These are phyloP conservation scores for Candida quercuum DNA, from an alignment of 805 yeast species.

Conservation along the genomic window DNA sequence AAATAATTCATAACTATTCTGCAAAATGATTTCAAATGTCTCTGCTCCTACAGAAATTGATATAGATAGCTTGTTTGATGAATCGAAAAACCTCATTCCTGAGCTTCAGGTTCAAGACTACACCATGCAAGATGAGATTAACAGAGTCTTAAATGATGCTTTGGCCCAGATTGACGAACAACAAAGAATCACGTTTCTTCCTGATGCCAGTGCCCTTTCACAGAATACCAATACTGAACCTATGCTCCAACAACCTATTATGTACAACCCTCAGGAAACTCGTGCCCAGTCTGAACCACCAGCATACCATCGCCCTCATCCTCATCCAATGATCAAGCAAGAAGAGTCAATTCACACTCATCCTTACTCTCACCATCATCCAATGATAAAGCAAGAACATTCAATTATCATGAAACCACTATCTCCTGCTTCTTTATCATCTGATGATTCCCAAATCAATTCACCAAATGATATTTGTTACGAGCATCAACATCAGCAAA, in stretches of 20 bases:
- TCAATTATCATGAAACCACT: slow-evolving; percentile 13
- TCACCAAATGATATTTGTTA: slow-evolving; percentile 15
- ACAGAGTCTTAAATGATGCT: slow-evolving; percentile 16
- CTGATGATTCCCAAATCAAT: slow-evolving; percentile 20
- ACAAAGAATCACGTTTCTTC: slow-evolving; percentile 1
- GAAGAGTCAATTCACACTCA: no score
- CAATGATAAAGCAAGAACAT: not conserved
- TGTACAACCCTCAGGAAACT: no score
- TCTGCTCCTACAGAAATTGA: slow-evolving; percentile 8
- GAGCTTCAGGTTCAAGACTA: slow-evolving; percentile 4
- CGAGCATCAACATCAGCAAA: no score
- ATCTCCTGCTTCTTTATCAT: slow-evolving; percentile 32
- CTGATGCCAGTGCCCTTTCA: no score
- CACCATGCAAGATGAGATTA: slow-evolving; percentile 26
- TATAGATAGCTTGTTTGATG: slow-evolving; percentile 9
- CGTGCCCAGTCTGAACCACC: no score
- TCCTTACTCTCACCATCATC: not conserved
- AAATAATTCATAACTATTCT: no score
- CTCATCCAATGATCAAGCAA: not conserved
- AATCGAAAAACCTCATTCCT: slow-evolving; percentile 4
- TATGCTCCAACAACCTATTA: not conserved
- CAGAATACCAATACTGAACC: no score
- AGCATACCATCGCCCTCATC: no score
- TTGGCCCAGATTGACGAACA: slow-evolving; percentile 10
- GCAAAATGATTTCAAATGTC: not conserved